These are phyloP conservation scores for Penicillium soppii DNA, from an alignment of 495 filamentous ascomycete species.

Conservation along the genomic window DNA sequence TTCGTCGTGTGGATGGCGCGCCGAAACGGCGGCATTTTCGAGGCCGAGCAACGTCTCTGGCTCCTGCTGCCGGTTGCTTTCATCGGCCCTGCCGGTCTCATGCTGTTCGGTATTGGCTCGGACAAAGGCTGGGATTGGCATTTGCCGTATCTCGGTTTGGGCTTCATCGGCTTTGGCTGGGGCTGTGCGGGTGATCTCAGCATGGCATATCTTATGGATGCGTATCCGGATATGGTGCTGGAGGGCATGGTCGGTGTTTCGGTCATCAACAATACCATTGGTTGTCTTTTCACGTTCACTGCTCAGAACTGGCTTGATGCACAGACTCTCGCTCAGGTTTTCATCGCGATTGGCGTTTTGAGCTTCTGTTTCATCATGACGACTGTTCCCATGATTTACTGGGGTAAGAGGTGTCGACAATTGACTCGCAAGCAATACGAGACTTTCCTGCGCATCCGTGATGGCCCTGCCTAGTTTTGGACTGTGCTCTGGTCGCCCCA, in stretches of 20 bases:
- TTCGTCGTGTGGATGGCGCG: conserved; percentile 33
- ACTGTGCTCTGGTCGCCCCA: no score
- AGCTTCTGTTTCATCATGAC: conserved; percentile 20
- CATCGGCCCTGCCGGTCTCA: conserved; percentile 29
- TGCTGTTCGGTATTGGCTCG: conserved; percentile 34
- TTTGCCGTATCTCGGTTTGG: conserved; percentile 28
- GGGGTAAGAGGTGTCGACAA: conserved; percentile 14
- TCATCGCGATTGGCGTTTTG: conserved; percentile 28
- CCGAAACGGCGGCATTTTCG: conserved; percentile 28
- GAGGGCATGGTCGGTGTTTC: conserved; percentile 38
- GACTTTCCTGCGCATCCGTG: conserved; percentile 17
- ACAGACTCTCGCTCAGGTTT: conserved; percentile 17
- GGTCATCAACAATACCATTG: conserved; percentile 37
- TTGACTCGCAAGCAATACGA: conserved; percentile 17
- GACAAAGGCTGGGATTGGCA: conserved; percentile 26
- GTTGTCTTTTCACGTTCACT: conserved; percentile 34
- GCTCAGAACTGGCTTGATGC: conserved; percentile 22
- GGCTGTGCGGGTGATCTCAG: conserved; percentile 34
- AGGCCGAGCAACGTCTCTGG: conserved; percentile 37
- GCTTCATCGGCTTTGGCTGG: conserved; percentile 35
- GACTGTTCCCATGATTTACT: conserved; percentile 18
- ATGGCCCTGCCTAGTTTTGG: conserved; percentile 7
- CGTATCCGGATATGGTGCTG: conserved; percentile 32
- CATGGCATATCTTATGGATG: conserved; percentile 33
- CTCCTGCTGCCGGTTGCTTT: conserved; percentile 29